phyloP scores from a whole-genome alignment of 441 rosid genomes.

The Aleurites moluccanus region DNA sequence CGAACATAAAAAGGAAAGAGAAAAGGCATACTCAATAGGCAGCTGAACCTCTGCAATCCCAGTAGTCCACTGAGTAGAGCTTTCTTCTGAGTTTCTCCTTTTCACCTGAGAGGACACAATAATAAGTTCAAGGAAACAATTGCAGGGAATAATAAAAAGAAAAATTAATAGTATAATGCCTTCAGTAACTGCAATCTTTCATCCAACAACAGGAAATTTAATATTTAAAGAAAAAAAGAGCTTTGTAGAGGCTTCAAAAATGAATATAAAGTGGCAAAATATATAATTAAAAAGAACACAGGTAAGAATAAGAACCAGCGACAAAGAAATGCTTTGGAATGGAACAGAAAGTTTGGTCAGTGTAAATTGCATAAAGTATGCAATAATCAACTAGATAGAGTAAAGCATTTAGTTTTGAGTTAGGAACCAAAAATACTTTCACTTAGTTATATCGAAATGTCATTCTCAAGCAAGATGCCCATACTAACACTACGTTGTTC shows the following conservation, averaged over 20 bases:
- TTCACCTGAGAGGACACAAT: conserved; percentile 53
- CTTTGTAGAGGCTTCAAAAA: no score
- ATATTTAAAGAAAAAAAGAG: neutral
- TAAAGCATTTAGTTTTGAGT: neutral
- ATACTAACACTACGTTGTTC: neutral
- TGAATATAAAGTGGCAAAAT: no score
- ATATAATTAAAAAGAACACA: no score
- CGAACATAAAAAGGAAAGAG: neutral
- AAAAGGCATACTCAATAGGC: conserved; percentile 70
- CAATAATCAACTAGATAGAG: neutral
- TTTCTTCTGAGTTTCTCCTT: conserved; percentile 83
- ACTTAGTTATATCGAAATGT: neutral
- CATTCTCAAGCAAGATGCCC: neutral
- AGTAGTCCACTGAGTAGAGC: conserved; percentile 98
- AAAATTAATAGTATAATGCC: neutral
- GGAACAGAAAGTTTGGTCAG: neutral
- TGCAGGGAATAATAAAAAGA: neutral
- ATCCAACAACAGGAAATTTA: neutral
- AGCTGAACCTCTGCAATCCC: conserved; percentile 97
- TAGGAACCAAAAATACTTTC: neutral
- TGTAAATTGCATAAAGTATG: neutral
- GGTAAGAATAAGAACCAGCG: no score
- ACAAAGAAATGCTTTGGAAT: no score
- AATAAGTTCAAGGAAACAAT: conserved; percentile 11
- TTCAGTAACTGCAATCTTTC: neutral